Conservation (phyloP, 371 early-diverging fungal species). For the Rhizopus microsporus region DNA sequence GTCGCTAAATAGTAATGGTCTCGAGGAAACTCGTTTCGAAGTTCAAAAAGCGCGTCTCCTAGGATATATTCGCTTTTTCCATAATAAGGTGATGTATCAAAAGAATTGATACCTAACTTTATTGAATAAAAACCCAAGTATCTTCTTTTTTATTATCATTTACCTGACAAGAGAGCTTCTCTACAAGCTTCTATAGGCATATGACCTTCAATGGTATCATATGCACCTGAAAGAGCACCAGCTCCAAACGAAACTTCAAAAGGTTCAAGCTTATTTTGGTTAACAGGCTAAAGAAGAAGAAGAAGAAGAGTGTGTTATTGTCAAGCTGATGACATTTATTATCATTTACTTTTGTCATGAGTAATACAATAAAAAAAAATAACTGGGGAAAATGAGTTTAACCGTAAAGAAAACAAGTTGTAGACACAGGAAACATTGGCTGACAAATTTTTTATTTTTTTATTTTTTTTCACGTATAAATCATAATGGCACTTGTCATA, state of each 20-base stretch:
- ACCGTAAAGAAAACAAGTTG: too few species aligned
- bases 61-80: slow-evolving; percentile 71
- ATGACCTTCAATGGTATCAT: slow-evolving; percentile 49
- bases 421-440: background rate
- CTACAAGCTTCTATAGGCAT: slow-evolving; percentile 56
- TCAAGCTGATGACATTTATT: background rate
- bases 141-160: slow-evolving; percentile 1
- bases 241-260: slow-evolving; percentile 57
- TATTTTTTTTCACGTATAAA: slow-evolving; percentile 5
- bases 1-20: slow-evolving; percentile 70
- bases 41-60: slow-evolving; percentile 60
- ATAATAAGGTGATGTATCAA: slow-evolving; percentile 84
- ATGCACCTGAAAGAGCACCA: slow-evolving; percentile 57
- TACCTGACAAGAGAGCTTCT: slow-evolving; percentile 50
- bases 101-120: slow-evolving; percentile 63
- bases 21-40: slow-evolving; percentile 60
- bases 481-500: slow-evolving; percentile 11
- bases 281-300: slow-evolving; percentile 30
- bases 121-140: background rate
- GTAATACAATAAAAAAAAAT: too few species aligned
- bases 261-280: slow-evolving; percentile 41
- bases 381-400: too few species aligned
- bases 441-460: slow-evolving; percentile 3
- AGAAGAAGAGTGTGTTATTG: background rate
- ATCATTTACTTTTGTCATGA: too few species aligned